Conservation (phyloP, 2,329 filamentous ascomycete genomes). For the Colletotrichum caudatum region DNA sequence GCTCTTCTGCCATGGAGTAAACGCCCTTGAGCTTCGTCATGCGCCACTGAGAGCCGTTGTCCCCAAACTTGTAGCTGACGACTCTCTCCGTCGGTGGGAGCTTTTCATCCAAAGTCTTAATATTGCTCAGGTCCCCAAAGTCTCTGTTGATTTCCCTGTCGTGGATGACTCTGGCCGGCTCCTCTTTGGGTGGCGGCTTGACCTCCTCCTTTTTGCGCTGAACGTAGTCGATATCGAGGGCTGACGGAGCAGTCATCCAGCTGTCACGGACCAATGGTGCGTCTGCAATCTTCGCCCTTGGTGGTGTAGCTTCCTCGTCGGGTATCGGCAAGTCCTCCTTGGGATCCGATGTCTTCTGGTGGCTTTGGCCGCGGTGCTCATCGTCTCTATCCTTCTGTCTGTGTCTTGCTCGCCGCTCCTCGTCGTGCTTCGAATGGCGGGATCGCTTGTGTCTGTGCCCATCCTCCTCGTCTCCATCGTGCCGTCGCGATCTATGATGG, state of each 20-base stretch:
- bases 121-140: constrained; percentile 70
- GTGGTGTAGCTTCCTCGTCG: constrained; percentile 56
- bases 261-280: constrained; percentile 75
- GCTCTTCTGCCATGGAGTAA: constrained; percentile 82
- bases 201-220: constrained; percentile 68
- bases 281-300: constrained; percentile 47
- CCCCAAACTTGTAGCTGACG: constrained; percentile 87
- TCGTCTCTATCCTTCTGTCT: constrained; percentile 43
- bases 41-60: constrained; percentile 90
- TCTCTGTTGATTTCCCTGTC: constrained; percentile 81
- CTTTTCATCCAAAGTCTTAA: constrained; percentile 63
- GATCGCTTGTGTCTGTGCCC: constrained; percentile 74
- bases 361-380: constrained; percentile 42
- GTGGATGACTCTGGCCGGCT: constrained; percentile 79
- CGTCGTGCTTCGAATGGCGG: constrained; percentile 65
- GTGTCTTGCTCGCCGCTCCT: constrained; percentile 51
- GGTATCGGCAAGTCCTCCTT: constrained; percentile 65
- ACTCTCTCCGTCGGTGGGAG: constrained; percentile 60
- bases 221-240: constrained; percentile 84
- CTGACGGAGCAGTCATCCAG: constrained; percentile 89
- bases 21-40: constrained; percentile 95
- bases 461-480: constrained; percentile 62
- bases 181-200: constrained; percentile 66
- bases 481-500: constrained; percentile 52
- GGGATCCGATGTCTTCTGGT: constrained; percentile 59